A percentile compares a stretch with the other conserved stretches of the same genome.
phyloP scores from a whole-genome alignment of 2,329 filamentous ascomycete genomes.

The Diaporthe australafricana region DNA sequence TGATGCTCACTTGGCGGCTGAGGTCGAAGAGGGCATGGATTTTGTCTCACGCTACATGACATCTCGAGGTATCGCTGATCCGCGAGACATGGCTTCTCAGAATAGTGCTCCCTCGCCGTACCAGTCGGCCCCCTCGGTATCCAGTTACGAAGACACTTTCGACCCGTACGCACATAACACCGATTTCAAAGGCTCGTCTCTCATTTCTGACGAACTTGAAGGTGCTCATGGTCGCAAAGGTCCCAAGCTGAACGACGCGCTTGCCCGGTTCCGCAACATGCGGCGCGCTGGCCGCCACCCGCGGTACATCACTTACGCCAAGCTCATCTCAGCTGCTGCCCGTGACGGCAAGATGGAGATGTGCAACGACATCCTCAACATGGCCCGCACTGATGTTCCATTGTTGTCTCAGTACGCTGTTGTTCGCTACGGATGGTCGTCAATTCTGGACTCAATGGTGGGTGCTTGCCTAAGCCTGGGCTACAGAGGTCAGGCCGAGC shows the following conservation, averaged over 20 bases:
- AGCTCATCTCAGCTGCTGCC: conserved; percentile 90
- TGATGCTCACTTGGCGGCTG: conserved; percentile 73
- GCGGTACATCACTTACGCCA: conserved; percentile 95
- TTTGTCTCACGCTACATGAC: conserved; percentile 73
- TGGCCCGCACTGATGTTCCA: conserved; percentile 91
- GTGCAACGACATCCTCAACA: conserved; percentile 86
- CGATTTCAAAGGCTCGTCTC: conserved; percentile 91
- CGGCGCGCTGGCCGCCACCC: conserved; percentile 91
- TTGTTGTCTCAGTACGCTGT: conserved; percentile 85
- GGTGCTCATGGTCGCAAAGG: conserved; percentile 79
- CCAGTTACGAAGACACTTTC: conserved; percentile 82
- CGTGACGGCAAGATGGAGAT: conserved; percentile 85
- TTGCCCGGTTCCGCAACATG: conserved; percentile 90
- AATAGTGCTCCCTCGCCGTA: conserved; percentile 61
- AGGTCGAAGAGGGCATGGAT: conserved; percentile 88
- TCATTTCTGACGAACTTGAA: conserved; percentile 92
- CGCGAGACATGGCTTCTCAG: conserved; percentile 63
- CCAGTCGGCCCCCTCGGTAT: conserved; percentile 65
- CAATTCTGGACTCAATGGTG: conserved; percentile 96
- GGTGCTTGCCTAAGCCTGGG: conserved; percentile 88
- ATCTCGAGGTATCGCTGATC: conserved; percentile 64
- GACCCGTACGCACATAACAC: conserved; percentile 92
- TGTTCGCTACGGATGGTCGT: conserved; percentile 95
- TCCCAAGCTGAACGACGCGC: conserved; percentile 81
- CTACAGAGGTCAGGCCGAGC: conserved; percentile 82